Percentiles rank a stretch among this genome's conserved stretches.
These are phyloP conservation scores for Colletotrichum noveboracense DNA, from an alignment of 2,329 filamentous ascomycete genomes.

Conservation along the genomic window DNA sequence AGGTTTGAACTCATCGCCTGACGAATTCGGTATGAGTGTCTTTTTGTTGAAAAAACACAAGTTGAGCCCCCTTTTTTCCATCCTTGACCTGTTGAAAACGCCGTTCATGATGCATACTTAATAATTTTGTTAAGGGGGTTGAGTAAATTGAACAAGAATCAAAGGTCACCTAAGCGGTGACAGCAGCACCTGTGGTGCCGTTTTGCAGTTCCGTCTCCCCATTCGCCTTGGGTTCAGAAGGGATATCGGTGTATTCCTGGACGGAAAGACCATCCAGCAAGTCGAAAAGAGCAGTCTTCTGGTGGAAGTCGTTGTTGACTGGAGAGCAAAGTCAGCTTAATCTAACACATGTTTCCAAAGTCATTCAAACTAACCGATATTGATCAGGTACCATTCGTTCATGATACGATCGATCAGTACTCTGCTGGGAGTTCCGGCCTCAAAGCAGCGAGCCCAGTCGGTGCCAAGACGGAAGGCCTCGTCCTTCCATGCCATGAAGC, in stretches of 20 bases:
- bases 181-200: slow-evolving; percentile 15
- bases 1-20: not conserved
- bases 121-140: slow-evolving; percentile 24
- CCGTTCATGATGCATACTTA: slow-evolving; percentile 25
- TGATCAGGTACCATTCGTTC: slow-evolving; percentile 91
- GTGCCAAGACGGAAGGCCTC: slow-evolving; percentile 92
- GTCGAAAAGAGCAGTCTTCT: slow-evolving; percentile 80
- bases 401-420: slow-evolving; percentile 82
- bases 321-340: not conserved
- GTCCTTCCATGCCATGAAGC: slow-evolving; percentile 98
- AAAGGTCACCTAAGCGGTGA: slow-evolving; percentile 21
- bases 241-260: slow-evolving; percentile 60
- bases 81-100: slow-evolving; percentile 23
- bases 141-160: slow-evolving; percentile 22
- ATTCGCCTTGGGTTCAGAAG: slow-evolving; percentile 30
- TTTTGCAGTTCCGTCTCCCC: slow-evolving; percentile 17
- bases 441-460: slow-evolving; percentile 94
- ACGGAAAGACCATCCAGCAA: slow-evolving; percentile 81
- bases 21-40: slow-evolving; percentile 13
- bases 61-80: slow-evolving; percentile 21
- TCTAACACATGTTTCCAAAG: not conserved
- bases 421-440: slow-evolving; percentile 76
- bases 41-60: slow-evolving; percentile 32
- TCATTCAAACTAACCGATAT: slow-evolving; percentile 75
- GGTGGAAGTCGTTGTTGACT: slow-evolving; percentile 99